Evolutionary conservation across 371 early-diverging fungal species (phyloP), one percentile per base, ranked within the genome.

Genomic region (Mortierella sp.): DNA sequence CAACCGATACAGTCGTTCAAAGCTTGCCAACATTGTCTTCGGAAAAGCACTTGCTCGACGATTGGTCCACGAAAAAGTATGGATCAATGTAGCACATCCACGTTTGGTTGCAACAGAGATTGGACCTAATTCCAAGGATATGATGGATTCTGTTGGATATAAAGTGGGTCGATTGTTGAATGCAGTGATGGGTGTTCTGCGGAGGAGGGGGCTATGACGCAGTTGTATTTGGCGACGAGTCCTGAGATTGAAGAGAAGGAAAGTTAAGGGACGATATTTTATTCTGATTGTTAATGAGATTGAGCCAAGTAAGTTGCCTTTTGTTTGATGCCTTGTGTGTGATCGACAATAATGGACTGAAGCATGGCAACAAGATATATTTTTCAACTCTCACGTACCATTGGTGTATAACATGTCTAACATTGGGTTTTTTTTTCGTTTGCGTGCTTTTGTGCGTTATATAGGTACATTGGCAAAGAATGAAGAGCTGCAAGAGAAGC

Each of bases 11-110:
- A 89, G 84, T 11, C 82, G 87, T 19, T 88, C 92, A 44, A 95
- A 84, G 82, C 88, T 95, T n/a, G 92, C 92, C 77, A 94, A 94
- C 83, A 76, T 93, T 42, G 81, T 93, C n/a, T 95, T 93, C 81
- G 83, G 92, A 19, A 88, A 80, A 2, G 88, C 88, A 4, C 82
- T 96, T 60, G 82, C 88, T 0, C 84, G 89, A 79, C 90, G 77
- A 26, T 10, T 57, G 8, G 57, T 58, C 47, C 81, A 71, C 28
- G 82, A 89, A 58, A 45, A 88, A 42, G 87, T 26, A 28, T 26
- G 26, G 26, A 57, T 3, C 26, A 57, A 13, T 82, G 90, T 26
- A 47, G 45, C n/a, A 0, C 95, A 96, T 80, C 96, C 96, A 0
- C 96, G 96, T 10, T 79, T 81, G 10, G 91, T 95, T 14, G 71